phyloP scores from a whole-genome alignment of 2,329 filamentous ascomycete species.

The Colletotrichum lini region DNA sequence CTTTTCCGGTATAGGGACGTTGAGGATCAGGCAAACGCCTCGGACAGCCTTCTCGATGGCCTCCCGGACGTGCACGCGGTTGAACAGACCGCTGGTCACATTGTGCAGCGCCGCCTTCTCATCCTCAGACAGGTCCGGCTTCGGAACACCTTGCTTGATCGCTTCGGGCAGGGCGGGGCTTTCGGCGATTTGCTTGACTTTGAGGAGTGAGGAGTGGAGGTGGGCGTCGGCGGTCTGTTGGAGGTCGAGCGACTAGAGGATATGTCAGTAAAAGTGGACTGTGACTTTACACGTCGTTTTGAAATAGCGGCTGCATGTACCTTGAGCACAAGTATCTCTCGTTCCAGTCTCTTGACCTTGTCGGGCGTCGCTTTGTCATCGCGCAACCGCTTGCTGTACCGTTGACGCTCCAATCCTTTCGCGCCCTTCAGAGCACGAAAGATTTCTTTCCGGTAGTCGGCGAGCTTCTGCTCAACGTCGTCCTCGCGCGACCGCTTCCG shows the following conservation, averaged over 20 bases:
- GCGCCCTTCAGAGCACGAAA: conserved; percentile 78
- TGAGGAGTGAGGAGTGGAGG: conserved; percentile 68
- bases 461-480: conserved; percentile 65
- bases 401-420: conserved; percentile 85
- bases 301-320: conserved; percentile 48
- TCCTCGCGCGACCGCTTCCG: conserved; percentile 66
- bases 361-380: conserved; percentile 62
- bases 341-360: conserved; percentile 73
- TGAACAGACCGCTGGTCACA: conserved; percentile 72
- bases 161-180: conserved; percentile 65
- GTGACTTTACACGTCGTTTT: background rate
- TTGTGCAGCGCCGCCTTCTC: conserved; percentile 68
- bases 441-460: conserved; percentile 71
- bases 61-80: conserved; percentile 64
- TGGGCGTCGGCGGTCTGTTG: conserved; percentile 71
- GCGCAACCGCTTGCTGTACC: conserved; percentile 73
- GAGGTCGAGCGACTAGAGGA: conserved; percentile 68
- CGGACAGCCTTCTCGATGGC: conserved; percentile 64
- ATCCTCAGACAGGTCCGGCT: conserved; percentile 66
- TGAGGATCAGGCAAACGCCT: conserved; percentile 64
- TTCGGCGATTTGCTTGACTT: conserved; percentile 66
- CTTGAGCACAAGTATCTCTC: conserved; percentile 71
- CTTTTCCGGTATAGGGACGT: conserved; percentile 64
- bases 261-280: conserved; percentile 16
- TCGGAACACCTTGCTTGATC: conserved; percentile 62